Evolutionary conservation across 1,284 basidiomycete species (phyloP).

Genomic region (Serendipita sp.): DNA sequence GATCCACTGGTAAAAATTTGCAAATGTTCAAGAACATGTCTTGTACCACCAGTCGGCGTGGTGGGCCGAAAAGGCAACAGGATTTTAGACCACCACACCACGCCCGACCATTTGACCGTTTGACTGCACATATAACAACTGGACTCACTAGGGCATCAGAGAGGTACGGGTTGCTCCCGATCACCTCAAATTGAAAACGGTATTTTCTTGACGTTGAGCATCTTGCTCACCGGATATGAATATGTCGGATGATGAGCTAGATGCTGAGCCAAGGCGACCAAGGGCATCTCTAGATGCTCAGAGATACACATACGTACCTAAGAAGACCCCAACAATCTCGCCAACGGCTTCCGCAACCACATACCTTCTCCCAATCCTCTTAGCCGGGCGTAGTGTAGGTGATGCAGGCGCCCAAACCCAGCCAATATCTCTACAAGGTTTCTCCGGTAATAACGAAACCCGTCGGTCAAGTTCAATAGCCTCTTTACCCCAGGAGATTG

Average conservation of each 20-base stretch:
- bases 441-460: not conserved
- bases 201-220: too few species aligned
- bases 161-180: too few species aligned
- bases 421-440: not conserved
- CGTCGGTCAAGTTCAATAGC: slow-evolving; percentile 3
- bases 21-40: too few species aligned
- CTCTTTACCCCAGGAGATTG: slow-evolving; percentile 12
- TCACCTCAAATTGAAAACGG: too few species aligned
- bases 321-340: not conserved
- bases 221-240: not conserved
- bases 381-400: not conserved
- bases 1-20: too few species aligned
- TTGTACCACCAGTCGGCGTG: too few species aligned
- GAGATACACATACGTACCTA: not conserved
- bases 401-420: not conserved
- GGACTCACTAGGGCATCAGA: too few species aligned
- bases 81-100: too few species aligned
- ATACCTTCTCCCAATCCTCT: not conserved
- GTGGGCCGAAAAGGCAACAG: too few species aligned
- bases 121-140: too few species aligned
- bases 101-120: too few species aligned
- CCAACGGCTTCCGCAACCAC: not conserved
- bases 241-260: not conserved
- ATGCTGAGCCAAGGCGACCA: not conserved
- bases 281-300: slow-evolving; percentile 1